A percentile compares a stretch with the other conserved stretches of the same genome.
Conservation (phyloP, 2,329 filamentous ascomycete species). For the Exophiala calicioides region DNA sequence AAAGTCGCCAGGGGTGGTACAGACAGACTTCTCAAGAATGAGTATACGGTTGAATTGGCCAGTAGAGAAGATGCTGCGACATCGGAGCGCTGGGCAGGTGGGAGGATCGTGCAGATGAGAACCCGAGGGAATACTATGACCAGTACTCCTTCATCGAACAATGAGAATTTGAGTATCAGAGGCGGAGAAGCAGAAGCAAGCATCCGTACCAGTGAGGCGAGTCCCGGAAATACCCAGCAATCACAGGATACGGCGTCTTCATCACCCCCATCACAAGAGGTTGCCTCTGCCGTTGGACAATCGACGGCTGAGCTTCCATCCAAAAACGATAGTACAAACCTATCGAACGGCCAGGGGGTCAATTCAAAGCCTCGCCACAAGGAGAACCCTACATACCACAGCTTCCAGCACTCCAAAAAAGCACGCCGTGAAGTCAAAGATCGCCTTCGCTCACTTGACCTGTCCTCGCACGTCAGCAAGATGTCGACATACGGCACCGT, state of each 20-base stretch:
- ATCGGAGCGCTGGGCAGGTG: constrained; percentile 9
- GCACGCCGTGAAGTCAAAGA: constrained; percentile 4
- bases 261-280: not conserved
- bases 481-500: constrained; percentile 11
- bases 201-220: not conserved
- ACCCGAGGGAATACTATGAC: not conserved
- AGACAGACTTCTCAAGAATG: constrained; percentile 13
- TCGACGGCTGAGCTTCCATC: no score
- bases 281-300: not conserved
- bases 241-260: no score
- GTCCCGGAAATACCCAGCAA: no score
- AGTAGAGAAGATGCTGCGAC: constrained; percentile 19
- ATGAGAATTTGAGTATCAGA: not conserved
- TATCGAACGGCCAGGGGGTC: no score
- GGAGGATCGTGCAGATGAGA: not conserved
- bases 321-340: no score
- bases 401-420: not conserved
- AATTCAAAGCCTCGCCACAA: no score
- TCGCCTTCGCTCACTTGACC: constrained; percentile 5
- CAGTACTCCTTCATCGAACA: not conserved
- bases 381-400: no score
- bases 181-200: constrained; percentile 1
- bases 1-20: constrained; percentile 20
- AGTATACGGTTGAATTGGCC: constrained; percentile 26
- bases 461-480: constrained; percentile 16